Percentiles rank a stretch among this genome's conserved stretches.
Evolutionary conservation across 495 filamentous ascomycete species (phyloP).

Genomic region (Daldinia decipiens): DNA sequence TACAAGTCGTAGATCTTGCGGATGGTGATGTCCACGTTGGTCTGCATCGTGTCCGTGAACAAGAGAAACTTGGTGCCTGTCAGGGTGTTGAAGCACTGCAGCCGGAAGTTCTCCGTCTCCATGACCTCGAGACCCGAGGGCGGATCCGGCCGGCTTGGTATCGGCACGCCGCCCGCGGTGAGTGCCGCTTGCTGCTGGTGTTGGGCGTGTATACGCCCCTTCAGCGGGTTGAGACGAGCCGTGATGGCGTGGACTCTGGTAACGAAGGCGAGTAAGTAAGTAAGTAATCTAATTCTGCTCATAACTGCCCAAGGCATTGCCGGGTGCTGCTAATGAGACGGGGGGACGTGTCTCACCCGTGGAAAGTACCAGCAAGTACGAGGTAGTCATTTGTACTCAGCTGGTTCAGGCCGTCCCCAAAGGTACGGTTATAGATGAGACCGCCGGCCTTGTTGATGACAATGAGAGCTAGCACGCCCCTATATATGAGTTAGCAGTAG

Average conservation of each 20-base stretch:
- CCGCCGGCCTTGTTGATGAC: constrained; percentile 99
- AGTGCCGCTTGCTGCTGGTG: constrained; percentile 57
- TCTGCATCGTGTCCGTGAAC: constrained; percentile 91
- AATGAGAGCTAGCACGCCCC: constrained; percentile 92
- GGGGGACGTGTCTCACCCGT: constrained; percentile 68
- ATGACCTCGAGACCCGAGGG: constrained; percentile 85
- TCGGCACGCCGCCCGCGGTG: constrained; percentile 42
- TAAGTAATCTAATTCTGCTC: background rate
- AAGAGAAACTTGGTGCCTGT: constrained; percentile 96
- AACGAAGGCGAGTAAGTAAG: constrained; percentile 5
- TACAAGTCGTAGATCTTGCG: constrained; percentile 92
- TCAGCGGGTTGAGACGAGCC: constrained; percentile 74
- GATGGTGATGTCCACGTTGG: constrained; percentile 84
- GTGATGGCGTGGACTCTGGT: constrained; percentile 89
- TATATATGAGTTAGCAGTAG: constrained; percentile 49
- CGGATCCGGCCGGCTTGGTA: constrained; percentile 63
- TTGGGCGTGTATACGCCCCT: constrained; percentile 44
- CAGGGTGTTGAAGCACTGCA: constrained; percentile 93
- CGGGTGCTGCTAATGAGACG: constrained; percentile 10
- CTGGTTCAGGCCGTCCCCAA: constrained; percentile 82
- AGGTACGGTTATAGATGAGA: constrained; percentile 93
- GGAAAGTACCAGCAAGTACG: constrained; percentile 97
- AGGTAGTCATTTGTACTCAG: constrained; percentile 94
- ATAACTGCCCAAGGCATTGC: background rate
- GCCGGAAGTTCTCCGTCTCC: constrained; percentile 88